Conservation (phyloP, 768 basidiomycete species). For the Boletus rufocinnamomeus region DNA sequence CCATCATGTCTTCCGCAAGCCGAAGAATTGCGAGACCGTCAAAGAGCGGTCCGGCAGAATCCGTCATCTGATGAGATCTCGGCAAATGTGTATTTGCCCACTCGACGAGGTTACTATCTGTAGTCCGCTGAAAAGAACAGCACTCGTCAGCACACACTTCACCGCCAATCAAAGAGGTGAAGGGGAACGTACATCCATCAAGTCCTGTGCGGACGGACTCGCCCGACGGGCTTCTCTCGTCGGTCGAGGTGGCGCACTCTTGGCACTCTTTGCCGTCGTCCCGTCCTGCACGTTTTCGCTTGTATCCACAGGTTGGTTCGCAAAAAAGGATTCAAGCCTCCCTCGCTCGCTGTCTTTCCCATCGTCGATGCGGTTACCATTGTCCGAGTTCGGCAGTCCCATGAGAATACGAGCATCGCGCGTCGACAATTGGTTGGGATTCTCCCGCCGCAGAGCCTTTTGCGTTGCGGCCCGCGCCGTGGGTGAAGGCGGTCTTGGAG, state of each 20-base stretch:
- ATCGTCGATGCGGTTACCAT: slow-evolving; percentile 21
- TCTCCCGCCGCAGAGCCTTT: slow-evolving; percentile 80
- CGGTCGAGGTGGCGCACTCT: slow-evolving; percentile 60
- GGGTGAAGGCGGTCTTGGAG: slow-evolving; percentile 93
- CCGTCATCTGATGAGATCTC: slow-evolving; percentile 53
- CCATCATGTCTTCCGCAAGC: slow-evolving; percentile 79
- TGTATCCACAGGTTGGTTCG: slow-evolving; percentile 35
- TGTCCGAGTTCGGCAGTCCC: slow-evolving; percentile 47
- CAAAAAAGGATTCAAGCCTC: slow-evolving; percentile 59
- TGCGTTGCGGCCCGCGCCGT: slow-evolving; percentile 85
- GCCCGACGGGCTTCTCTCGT: slow-evolving; percentile 60
- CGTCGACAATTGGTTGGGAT: slow-evolving; percentile 77
- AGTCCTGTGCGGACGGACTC: slow-evolving; percentile 32
- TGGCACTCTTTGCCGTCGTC: slow-evolving; percentile 17
- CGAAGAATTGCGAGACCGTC: slow-evolving; percentile 81
- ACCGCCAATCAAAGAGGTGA: not conserved
- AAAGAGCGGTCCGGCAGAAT: slow-evolving; percentile 46
- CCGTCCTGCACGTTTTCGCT: slow-evolving; percentile 19
- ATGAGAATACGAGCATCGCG: slow-evolving; percentile 80
- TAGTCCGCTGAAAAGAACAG: slow-evolving; percentile 8
- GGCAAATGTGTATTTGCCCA: slow-evolving; percentile 93
- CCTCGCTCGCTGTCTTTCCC: slow-evolving; percentile 45
- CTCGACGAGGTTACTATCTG: slow-evolving; percentile 63
- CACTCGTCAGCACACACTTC: not conserved
- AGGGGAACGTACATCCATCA: slow-evolving; percentile 18